Percentiles rank a stretch among this genome's conserved stretches.
Evolutionary conservation across 805 yeast genomes (phyloP).

Genomic region (Sugiyamaella chiloensis): DNA sequence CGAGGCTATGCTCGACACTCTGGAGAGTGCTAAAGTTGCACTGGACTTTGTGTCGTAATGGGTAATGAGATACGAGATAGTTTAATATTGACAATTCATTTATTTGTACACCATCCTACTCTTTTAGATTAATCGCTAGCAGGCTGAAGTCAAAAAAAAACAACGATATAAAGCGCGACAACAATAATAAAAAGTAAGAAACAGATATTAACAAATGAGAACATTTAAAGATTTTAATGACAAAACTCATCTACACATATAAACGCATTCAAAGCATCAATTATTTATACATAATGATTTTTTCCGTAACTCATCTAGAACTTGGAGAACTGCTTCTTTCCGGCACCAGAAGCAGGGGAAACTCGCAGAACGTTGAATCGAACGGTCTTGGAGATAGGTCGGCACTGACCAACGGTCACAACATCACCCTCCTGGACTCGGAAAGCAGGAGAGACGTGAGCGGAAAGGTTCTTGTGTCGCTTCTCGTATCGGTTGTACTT

Average conservation of each 20-base stretch:
- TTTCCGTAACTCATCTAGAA: conserved; percentile 54
- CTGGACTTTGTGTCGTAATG: background rate
- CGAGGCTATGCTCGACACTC: conserved; percentile 18
- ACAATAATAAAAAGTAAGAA: no score
- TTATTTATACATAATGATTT: conserved; percentile 5
- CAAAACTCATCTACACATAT: no score
- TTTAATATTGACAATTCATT: no score
- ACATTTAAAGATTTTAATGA: no score
- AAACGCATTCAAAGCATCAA: conserved; percentile 3
- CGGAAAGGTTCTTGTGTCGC: conserved; percentile 99
- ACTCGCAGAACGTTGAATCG: conserved; percentile 99
- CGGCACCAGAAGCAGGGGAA: conserved; percentile 78
- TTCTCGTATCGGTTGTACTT: conserved; percentile 99
- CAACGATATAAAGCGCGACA: no score
- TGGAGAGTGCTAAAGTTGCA: conserved; percentile 16
- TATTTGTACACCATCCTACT: no score
- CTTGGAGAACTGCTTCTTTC: conserved; percentile 91
- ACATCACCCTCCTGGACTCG: conserved; percentile 98
- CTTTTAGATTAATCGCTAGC: no score
- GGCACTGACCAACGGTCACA: conserved; percentile 99
- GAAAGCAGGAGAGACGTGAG: conserved; percentile 99
- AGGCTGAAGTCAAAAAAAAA: no score
- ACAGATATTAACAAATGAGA: no score
- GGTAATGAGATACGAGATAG: no score
- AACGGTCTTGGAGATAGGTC: conserved; percentile 99